Percentiles rank a stretch among this genome's conserved stretches.
Conservation (phyloP, 805 yeast genomes). For the Wickerhamiella sergipiensis region DNA sequence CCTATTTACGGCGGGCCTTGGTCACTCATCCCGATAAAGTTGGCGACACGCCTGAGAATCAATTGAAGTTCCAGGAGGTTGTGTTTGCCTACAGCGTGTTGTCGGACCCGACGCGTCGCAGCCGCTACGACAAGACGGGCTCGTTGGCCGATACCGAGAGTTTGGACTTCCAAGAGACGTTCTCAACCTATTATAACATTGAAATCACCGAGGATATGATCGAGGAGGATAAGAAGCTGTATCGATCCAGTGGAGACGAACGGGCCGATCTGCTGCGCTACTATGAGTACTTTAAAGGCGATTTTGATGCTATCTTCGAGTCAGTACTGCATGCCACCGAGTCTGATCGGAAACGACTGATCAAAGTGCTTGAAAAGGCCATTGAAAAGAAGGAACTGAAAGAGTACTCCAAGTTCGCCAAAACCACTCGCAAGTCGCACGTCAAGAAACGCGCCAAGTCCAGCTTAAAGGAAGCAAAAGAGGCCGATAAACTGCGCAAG, state of each 20-base stretch:
- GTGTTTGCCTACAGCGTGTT: slow-evolving; percentile 65
- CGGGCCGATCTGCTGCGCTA: slow-evolving; percentile 44
- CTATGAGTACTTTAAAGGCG: slow-evolving; percentile 50
- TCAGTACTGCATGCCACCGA: slow-evolving; percentile 63
- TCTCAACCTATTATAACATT: slow-evolving; percentile 23
- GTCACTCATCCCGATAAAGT: slow-evolving; percentile 61
- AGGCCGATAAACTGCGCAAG: slow-evolving; percentile 45
- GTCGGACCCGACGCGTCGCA: slow-evolving; percentile 41
- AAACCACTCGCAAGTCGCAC: slow-evolving; percentile 34
- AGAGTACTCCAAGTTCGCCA: slow-evolving; percentile 32
- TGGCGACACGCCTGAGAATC: slow-evolving; percentile 26
- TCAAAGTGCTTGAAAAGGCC: slow-evolving; percentile 35
- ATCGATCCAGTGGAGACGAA: slow-evolving; percentile 36
- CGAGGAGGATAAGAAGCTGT: slow-evolving; percentile 49
- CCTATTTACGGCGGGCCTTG: slow-evolving; percentile 52
- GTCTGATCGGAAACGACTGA: slow-evolving; percentile 49
- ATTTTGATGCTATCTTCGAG: slow-evolving; percentile 57
- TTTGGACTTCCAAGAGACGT: slow-evolving; percentile 25
- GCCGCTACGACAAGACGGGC: slow-evolving; percentile 59
- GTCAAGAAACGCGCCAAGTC: slow-evolving; percentile 33
- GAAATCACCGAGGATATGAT: slow-evolving; percentile 34
- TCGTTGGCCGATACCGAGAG: slow-evolving; percentile 33
- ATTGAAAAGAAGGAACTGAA: slow-evolving; percentile 29
- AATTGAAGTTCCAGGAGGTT: slow-evolving; percentile 43
- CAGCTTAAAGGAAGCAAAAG: slow-evolving; percentile 28